Evolutionary conservation across 352 stramenopile genomes (phyloP).

Genomic region (Globisporangium middletonii): DNA sequence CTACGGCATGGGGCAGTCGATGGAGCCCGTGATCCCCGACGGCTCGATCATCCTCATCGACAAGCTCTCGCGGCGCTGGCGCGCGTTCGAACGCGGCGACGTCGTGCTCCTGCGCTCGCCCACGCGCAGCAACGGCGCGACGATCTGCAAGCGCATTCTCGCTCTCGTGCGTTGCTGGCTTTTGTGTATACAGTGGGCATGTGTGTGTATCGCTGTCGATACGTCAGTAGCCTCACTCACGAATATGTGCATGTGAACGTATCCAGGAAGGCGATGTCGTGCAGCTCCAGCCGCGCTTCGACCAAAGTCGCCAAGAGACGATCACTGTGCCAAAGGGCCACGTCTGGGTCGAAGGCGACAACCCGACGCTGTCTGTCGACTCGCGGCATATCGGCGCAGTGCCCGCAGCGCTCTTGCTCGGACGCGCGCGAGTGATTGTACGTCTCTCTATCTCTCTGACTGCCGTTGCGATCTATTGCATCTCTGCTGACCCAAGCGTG

Average conservation of each 20-base stretch:
- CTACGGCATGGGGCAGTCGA: conserved; percentile 82
- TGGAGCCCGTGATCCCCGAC: conserved; percentile 74
- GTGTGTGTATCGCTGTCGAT: background rate
- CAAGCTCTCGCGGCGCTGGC: conserved; percentile 60
- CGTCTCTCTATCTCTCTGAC: conserved; percentile 19
- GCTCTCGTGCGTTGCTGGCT: conserved; percentile 39
- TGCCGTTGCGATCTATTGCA: background rate
- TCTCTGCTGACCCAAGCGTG: background rate
- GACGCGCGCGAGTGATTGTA: conserved; percentile 64
- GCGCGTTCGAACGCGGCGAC: conserved; percentile 61
- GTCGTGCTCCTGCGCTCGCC: conserved; percentile 81
- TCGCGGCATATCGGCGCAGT: conserved; percentile 93
- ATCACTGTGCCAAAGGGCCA: conserved; percentile 89
- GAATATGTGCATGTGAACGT: background rate
- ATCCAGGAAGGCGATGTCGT: conserved; percentile 75
- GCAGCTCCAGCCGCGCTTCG: conserved; percentile 67
- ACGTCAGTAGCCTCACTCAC: too few relatives aligned
- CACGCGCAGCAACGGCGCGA: conserved; percentile 59
- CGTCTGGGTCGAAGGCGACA: conserved; percentile 97
- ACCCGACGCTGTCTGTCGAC: conserved; percentile 91
- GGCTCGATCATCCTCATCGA: conserved; percentile 84
- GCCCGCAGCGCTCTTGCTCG: conserved; percentile 81
- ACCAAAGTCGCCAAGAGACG: conserved; percentile 42
- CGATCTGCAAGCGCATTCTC: conserved; percentile 85
- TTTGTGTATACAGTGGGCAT: background rate